These are phyloP conservation scores for Schizothecium vesticola DNA, from an alignment of 495 filamentous ascomycete species.

Conservation along the genomic window DNA sequence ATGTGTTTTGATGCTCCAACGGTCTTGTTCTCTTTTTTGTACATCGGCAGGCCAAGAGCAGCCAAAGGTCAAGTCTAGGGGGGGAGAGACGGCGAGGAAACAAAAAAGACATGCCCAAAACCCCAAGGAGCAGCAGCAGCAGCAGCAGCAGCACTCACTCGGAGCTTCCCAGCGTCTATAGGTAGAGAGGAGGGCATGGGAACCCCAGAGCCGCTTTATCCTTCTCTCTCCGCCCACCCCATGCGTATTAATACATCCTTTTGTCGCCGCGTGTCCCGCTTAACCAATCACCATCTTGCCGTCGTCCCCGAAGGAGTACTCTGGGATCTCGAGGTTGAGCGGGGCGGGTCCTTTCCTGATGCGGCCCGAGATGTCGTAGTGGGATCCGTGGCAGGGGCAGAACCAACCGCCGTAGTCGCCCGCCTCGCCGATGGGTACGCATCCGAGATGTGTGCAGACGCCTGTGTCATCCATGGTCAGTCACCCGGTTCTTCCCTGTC, in stretches of 20 bases:
- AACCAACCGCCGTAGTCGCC: slow-evolving; percentile 99
- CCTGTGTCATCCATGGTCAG: slow-evolving; percentile 44
- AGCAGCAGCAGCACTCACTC: neutral
- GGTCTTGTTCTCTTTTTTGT: slow-evolving; percentile 12
- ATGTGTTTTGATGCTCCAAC: slow-evolving; percentile 15
- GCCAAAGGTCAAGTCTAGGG: slow-evolving; percentile 3
- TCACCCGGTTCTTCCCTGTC: neutral
- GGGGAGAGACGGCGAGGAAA: neutral
- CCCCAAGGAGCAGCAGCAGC: slow-evolving; percentile 6
- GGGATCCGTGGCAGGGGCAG: slow-evolving; percentile 99
- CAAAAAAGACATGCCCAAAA: slow-evolving; percentile 14
- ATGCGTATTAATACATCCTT: slow-evolving; percentile 20
- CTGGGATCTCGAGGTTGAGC: slow-evolving; percentile 91
- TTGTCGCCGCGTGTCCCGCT: neutral
- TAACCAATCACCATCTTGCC: slow-evolving; percentile 77
- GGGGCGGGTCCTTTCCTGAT: slow-evolving; percentile 94
- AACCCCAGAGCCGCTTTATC: slow-evolving; percentile 11
- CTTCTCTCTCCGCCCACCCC: slow-evolving; percentile 12
- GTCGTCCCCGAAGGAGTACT: slow-evolving; percentile 81
- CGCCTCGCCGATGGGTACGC: slow-evolving; percentile 97
- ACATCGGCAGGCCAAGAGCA: slow-evolving; percentile 16
- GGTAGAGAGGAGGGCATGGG: neutral
- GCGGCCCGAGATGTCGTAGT: slow-evolving; percentile 99
- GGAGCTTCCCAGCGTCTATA: slow-evolving; percentile 21
- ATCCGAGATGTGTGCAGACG: slow-evolving; percentile 98